Evolutionary conservation across 768 basidiomycete genomes (phyloP), one percentile per base, ranked within the genome.

Genomic region (Hydnum rufescens): DNA sequence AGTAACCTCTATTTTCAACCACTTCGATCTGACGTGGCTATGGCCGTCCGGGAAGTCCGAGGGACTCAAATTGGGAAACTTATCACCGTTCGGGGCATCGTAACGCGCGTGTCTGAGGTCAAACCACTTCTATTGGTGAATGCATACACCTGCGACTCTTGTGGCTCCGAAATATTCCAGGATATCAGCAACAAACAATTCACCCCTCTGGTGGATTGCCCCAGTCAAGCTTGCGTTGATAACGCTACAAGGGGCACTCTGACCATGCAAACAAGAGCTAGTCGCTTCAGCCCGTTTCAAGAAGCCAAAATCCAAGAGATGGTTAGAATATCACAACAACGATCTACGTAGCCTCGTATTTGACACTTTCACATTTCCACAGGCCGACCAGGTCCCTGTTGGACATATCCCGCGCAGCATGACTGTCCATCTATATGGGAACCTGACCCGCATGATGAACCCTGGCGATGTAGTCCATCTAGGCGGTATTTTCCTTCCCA

Each of bases 291-390:
- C 60, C 92, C 95, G 0, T 99, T 97, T 72, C 95, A 99, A 63
- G 95, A 99, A 66, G 77, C 95, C 55, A 93, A 93, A 66, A 92
- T 99, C 52, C 95, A 99, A 64, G 95, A 99, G 66, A 93, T 99
- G 92, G 90, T 85, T 54, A 56, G 71, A 59, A 25, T 22, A 18
- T 25, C n/a, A 13, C 36, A 3, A 5, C 5, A 4, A 48, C 23
- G 19, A 16, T 13, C 44, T 28, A 47, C 8, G 13, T 47, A 25
- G 8, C 26, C 44, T 47, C 26, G 8, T 47, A 13, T 13, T 22
- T 13, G 13, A 13, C 36, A 13, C 22, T 22, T 39, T 39, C 13
- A 13, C 36, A 13, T 47, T 8, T 47, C 13, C 53, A 0, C 59
- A 89, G 89, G 85, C 93, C 25, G 93, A 97, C 61, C 95, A 99